Base-by-base conservation (phyloP, 2,329 filamentous ascomycete genomes). In the Sphaerulina populicola region DNA sequence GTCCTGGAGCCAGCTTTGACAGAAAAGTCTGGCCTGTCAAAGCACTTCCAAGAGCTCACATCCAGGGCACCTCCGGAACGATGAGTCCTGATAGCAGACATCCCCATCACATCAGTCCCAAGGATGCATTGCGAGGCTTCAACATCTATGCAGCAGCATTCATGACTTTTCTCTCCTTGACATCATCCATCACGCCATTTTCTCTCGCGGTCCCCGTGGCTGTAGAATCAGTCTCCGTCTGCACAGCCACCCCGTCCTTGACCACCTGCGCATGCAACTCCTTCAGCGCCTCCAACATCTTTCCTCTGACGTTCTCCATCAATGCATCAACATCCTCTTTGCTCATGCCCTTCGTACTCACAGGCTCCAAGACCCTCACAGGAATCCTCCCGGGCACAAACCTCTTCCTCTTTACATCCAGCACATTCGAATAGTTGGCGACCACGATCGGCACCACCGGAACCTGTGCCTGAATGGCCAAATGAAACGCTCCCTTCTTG, bases 401-500 rank as follows among this genome's bases (percentile, higher is more conserved):
- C 4, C 62, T 61, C 64, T 68, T 69, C 56, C 60, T 65, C 66
- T 72, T 72, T 14, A 74, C 59, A 52, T 73, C 71, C 31, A 77
- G 54, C 2, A 77, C 66, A 53, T 76, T 68, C 54, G 60, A 66
- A 61, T 77, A 77, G 59, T 76, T 77, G 15, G 72, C 74, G n/a
- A 70, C 68, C 2, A 76, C 74, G 33, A 94, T 78, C 0, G 93
- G 93, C 3, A 98, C 84, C 62, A 98, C 87, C 23, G 90, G 90
- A 5, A 96, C 93, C 59, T 88, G 86, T 2, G 91, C 91, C 75
- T 97, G 87, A 15, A 98, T 81, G 41, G 93, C 93, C 31, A 98
- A 78, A 69, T 98, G 91, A 71, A 98, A 98, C 42, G 91, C 93
- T 53, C 93, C 93, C 76, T 98, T 98, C 74, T 98, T 98, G 77